Evolutionary conservation across 306 rosid genomes (phyloP).

Genomic region (Biancaea sappan): DNA sequence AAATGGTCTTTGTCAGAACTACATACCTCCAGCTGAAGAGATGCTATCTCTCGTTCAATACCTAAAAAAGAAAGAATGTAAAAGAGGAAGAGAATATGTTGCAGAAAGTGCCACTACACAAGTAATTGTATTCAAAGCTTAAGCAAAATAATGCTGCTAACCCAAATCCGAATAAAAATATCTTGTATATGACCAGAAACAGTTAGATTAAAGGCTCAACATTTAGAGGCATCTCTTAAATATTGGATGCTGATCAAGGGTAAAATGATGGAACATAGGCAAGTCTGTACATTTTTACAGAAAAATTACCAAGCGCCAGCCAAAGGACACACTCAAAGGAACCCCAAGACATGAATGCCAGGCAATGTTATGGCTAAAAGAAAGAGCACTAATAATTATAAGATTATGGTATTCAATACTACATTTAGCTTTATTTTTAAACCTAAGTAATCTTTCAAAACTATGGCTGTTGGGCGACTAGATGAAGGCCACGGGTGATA

Average conservation of each 20-base stretch:
- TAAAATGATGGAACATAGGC: background rate
- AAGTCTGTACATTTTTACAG: background rate
- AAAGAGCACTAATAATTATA: background rate
- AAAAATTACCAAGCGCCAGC: background rate
- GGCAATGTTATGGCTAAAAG: background rate
- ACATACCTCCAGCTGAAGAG: conserved; percentile 89
- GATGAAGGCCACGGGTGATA: background rate
- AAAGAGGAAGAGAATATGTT: background rate
- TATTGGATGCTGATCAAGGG: background rate
- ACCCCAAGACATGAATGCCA: too few species aligned
- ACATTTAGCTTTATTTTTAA: background rate
- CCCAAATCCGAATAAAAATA: background rate
- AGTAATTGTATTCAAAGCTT: background rate
- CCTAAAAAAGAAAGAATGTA: conserved; percentile 46
- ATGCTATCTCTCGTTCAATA: conserved; percentile 86
- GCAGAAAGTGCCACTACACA: background rate
- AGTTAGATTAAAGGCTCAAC: background rate
- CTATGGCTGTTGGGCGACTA: background rate
- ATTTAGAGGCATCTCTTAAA: background rate
- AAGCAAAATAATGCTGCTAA: background rate
- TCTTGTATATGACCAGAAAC: background rate
- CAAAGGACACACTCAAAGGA: background rate
- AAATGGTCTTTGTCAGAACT: conserved; percentile 9
- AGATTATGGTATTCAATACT: background rate
- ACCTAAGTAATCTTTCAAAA: background rate